A percentile compares a stretch with the other conserved stretches of the same genome.
phyloP scores from a whole-genome alignment of 257 asterid genomes.

The Jacaranda mimosifolia region DNA sequence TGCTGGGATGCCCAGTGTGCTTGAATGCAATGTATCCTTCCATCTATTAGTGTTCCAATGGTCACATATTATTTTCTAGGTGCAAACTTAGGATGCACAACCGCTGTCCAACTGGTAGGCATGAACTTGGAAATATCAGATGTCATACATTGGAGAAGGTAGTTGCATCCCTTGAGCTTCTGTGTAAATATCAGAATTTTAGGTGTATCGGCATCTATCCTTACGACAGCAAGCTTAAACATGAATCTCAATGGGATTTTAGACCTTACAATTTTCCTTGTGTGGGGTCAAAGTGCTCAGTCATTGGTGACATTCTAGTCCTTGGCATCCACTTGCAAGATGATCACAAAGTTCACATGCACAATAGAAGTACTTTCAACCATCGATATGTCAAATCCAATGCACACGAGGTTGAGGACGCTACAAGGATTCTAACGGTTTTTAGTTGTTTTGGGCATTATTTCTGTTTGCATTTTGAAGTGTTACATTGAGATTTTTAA shows the following conservation, averaged over 20 bases:
- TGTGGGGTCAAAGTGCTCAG: conserved; percentile 72
- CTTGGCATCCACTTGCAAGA: conserved; percentile 65
- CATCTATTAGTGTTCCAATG: too few relatives aligned
- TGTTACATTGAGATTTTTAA: conserved; percentile 64
- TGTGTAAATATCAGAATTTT: conserved; percentile 64
- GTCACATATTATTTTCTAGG: too few relatives aligned
- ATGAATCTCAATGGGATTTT: conserved; percentile 65
- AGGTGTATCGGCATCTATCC: conserved; percentile 70
- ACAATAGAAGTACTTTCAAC: conserved; percentile 63
- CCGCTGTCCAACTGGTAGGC: conserved; percentile 77
- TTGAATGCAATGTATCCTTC: conserved; percentile 35
- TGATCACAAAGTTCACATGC: conserved; percentile 74
- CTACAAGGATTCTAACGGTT: conserved; percentile 74
- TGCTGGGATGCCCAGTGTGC: conserved; percentile 60
- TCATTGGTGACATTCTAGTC: conserved; percentile 63
- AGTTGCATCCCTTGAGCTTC: conserved; percentile 77
- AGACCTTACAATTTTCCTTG: conserved; percentile 75
- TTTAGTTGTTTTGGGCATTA: conserved; percentile 69
- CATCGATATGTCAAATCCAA: conserved; percentile 69
- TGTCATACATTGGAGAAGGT: conserved; percentile 73
- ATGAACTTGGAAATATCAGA: conserved; percentile 72
- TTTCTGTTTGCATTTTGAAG: conserved; percentile 72
- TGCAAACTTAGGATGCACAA: too few relatives aligned
- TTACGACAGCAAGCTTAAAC: conserved; percentile 67
- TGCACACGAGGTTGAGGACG: conserved; percentile 69